Percentiles rank a stretch among this genome's conserved stretches.
Conservation (phyloP, 495 filamentous ascomycete species). For the Xylaria venustula region DNA sequence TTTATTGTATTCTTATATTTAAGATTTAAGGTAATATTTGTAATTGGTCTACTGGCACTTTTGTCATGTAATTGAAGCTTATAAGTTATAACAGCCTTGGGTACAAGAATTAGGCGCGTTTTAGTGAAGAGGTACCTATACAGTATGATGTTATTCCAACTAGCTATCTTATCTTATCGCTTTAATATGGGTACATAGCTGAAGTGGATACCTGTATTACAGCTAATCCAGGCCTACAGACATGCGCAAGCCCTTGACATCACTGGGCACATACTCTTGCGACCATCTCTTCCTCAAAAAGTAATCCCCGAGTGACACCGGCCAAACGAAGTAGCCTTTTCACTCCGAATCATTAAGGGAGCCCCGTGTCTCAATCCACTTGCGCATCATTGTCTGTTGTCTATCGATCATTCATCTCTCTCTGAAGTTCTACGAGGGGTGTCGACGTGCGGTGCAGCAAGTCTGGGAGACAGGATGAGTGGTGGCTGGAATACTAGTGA, state of each 20-base stretch:
- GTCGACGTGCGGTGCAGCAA: slow-evolving; percentile 21
- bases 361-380: neutral
- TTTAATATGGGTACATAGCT: neutral
- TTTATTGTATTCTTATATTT: too few species aligned
- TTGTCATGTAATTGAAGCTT: too few species aligned
- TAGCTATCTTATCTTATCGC: neutral
- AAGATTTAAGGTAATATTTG: too few species aligned
- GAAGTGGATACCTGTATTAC: neutral
- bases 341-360: neutral
- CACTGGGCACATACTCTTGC: neutral
- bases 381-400: neutral
- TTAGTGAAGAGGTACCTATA: too few species aligned
- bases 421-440: slow-evolving; percentile 7
- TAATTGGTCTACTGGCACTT: too few species aligned
- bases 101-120: too few species aligned
- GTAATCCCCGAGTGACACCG: neutral
- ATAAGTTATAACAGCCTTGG: too few species aligned
- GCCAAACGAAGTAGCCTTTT: neutral
- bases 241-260: neutral
- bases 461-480: slow-evolving; percentile 45
- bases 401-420: neutral
- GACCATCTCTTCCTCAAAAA: neutral
- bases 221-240: neutral
- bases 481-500: slow-evolving; percentile 60
- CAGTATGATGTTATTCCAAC: too few species aligned